Base-by-base conservation (phyloP, 495 filamentous ascomycete species). In the Hyaloscypha variabilis region DNA sequence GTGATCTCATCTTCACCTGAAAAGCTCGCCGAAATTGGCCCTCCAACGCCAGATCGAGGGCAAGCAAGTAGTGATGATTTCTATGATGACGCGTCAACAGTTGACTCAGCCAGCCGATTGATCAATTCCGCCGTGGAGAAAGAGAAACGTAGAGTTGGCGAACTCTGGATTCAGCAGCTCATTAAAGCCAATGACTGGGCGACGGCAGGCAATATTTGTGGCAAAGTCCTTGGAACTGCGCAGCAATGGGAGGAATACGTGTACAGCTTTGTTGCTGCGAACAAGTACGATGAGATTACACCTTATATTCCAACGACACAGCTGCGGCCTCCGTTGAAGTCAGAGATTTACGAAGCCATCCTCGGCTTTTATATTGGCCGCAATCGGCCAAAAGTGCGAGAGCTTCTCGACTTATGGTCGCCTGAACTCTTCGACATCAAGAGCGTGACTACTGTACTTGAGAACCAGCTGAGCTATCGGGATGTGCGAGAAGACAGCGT, bases 201-300 rank as follows among this genome's bases (percentile, higher is more conserved):
- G 2, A 79, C 82, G 58, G 95, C 94, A 8, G 94, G 92, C 0
- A 80, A 86, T 64, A 79, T 92, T 14, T 94, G 92, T 67, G 89
- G 88, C 2, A 91, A 90, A 69, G 93, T 97, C 13, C 77, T 97
- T 0, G 83, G 87, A 42, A 90, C 86, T n/a, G 83, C 92, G 4
- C 77, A 87, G 53, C 82, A 90, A 67, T 98, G 96, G 96, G 94
- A 99, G 74, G 89, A 94, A 67, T 97, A 93, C 93, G 89, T 94
- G 10, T 93, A 89, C 87, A 86, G 82, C 0, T 99, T 99, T 72
- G 91, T 94, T 29, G 88, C 90, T 54, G 90, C 91, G 6, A 80
- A 89, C 64, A 93, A 89, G 70, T 88, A 93, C 66, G 90, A 97
- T 71, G 94, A 98, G 63, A 96, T 99, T 36, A 90, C 91, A 6